These are phyloP conservation scores for Apiotrichum akiyoshidainum DNA, from an alignment of 1,284 basidiomycete species.

Conservation along the genomic window DNA sequence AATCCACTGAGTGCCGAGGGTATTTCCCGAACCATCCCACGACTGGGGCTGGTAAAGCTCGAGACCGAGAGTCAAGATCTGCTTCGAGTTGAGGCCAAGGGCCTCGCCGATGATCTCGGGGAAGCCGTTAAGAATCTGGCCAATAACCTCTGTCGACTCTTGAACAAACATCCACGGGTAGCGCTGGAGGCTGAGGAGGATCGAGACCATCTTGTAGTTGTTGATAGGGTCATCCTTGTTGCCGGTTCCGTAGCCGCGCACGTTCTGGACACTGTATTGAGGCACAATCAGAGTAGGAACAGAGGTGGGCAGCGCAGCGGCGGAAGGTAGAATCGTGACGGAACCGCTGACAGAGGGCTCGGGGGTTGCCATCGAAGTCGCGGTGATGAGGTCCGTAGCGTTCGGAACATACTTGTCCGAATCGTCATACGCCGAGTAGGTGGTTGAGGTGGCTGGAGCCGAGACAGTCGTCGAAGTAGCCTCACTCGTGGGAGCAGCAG, in stretches of 20 bases:
- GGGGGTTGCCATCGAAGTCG: background rate
- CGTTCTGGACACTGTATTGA: conserved; percentile 34
- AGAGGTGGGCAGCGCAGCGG: background rate
- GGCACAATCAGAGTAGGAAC: conserved; percentile 49
- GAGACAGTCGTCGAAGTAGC: too few relatives aligned
- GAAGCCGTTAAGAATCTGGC: conserved; percentile 50
- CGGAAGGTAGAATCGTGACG: background rate
- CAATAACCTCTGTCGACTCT: conserved; percentile 45
- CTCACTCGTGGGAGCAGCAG: too few relatives aligned
- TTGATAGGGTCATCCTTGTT: conserved; percentile 32
- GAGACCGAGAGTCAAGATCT: conserved; percentile 48
- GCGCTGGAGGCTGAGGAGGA: conserved; percentile 41
- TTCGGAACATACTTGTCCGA: background rate
- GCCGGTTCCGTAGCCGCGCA: conserved; percentile 32
- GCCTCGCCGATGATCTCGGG: conserved; percentile 43
- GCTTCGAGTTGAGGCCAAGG: conserved; percentile 29
- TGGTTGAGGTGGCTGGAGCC: too few relatives aligned
- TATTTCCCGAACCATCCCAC: conserved; percentile 37
- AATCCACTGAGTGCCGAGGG: conserved; percentile 50
- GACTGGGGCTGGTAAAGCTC: conserved; percentile 50
- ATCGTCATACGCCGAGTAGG: background rate
- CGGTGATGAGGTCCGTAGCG: background rate
- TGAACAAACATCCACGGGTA: conserved; percentile 45
- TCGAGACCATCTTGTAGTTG: conserved; percentile 40
- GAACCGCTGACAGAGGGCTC: background rate